A percentile compares a stretch with the other conserved stretches of the same genome.
Conservation (phyloP, 2,329 filamentous ascomycete genomes). For the Madurella mycetomatis region DNA sequence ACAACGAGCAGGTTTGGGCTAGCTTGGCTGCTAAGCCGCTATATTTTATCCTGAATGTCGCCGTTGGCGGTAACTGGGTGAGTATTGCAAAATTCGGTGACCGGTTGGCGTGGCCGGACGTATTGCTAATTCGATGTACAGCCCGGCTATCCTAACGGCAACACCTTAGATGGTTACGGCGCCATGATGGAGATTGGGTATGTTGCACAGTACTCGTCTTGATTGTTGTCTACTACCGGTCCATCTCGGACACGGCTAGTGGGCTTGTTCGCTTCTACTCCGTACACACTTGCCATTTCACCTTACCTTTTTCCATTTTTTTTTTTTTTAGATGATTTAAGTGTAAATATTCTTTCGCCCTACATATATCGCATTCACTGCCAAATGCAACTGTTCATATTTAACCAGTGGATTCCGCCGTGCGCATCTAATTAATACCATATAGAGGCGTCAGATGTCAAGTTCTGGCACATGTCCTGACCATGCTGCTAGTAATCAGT, state of each 20-base stretch:
- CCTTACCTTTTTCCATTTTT: background rate
- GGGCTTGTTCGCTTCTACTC: background rate
- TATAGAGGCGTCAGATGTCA: too few species aligned
- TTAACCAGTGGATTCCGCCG: too few species aligned
- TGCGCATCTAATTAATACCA: too few species aligned
- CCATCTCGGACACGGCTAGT: background rate
- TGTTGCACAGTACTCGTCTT: conserved; percentile 26
- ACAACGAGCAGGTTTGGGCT: conserved; percentile 40
- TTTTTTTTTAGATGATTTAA: too few species aligned
- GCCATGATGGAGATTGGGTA: conserved; percentile 31
- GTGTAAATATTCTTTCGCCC: too few species aligned
- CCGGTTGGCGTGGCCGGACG: too few species aligned
- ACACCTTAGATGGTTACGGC: conserved; percentile 28
- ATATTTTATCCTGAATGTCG: conserved; percentile 30
- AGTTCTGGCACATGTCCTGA: too few species aligned
- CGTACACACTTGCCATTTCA: background rate
- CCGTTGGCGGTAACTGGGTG: conserved; percentile 32
- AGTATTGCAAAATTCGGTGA: conserved; percentile 5
- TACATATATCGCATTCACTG: too few species aligned
- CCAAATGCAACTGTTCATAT: too few species aligned
- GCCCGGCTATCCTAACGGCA: conserved; percentile 28
- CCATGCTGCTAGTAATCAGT: too few species aligned
- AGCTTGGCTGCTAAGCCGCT: conserved; percentile 28
- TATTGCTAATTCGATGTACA: conserved; percentile 9
- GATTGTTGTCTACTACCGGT: background rate